Percentiles rank a stretch among this genome's conserved stretches.
These are phyloP conservation scores for Monosporascus sp. DNA, from an alignment of 2,329 filamentous ascomycete genomes.

Conservation along the genomic window DNA sequence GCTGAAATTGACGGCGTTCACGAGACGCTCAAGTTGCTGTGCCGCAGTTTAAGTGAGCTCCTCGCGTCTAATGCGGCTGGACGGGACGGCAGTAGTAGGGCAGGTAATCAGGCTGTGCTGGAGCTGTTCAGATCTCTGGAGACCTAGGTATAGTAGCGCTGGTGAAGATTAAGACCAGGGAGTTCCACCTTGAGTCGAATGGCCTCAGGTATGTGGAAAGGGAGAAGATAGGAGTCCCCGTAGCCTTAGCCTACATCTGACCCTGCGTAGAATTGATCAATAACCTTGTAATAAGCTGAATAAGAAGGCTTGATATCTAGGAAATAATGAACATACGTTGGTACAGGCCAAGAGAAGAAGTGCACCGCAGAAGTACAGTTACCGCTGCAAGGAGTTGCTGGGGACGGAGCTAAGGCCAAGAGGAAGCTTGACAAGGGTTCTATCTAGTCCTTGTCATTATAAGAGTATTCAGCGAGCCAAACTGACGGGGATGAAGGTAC, in stretches of 20 bases:
- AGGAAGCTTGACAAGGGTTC: slow-evolving; percentile 12
- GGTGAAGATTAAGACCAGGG: neutral
- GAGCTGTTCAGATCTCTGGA: neutral
- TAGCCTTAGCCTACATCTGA: neutral
- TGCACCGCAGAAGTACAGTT: neutral
- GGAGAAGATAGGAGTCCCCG: neutral
- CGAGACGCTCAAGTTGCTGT: neutral
- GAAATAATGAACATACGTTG: neutral
- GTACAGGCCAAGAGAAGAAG: too few species aligned
- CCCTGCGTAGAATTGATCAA: neutral
- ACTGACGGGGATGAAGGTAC: slow-evolving; percentile 11
- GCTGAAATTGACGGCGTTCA: neutral
- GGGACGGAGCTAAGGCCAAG: slow-evolving; percentile 10
- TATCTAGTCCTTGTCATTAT: slow-evolving; percentile 11
- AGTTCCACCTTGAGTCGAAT: neutral
- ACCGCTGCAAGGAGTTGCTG: neutral
- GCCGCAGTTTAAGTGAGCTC: neutral
- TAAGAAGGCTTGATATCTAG: neutral
- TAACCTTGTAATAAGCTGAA: neutral
- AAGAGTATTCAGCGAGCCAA: slow-evolving; percentile 14
- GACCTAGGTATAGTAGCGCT: neutral
- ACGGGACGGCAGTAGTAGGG: neutral
- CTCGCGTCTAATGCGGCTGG: neutral
- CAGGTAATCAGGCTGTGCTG: neutral
- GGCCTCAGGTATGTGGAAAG: neutral